phyloP scores from a whole-genome alignment of 73 alveolate genomes.

The Tetrahymena thermophila region DNA sequence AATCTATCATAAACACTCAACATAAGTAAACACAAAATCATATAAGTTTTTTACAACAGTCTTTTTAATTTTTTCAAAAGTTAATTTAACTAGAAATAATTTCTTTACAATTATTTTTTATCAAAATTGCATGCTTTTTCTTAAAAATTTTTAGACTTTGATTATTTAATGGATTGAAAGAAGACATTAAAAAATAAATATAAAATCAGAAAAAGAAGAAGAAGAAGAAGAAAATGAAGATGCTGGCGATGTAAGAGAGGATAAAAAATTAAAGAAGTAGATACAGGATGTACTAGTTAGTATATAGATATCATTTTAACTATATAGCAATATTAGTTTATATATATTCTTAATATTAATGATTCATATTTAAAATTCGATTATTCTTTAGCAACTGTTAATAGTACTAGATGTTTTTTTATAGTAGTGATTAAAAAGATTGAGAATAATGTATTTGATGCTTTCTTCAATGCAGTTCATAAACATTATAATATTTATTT shows the following conservation, averaged over 20 bases:
- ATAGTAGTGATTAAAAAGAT: neutral
- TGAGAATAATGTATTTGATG: neutral
- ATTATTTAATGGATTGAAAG: too few relatives aligned
- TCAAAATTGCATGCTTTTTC: too few relatives aligned
- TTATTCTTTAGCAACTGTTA: neutral
- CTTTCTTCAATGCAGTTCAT: neutral
- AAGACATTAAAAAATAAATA: too few relatives aligned
- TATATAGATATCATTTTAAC: neutral
- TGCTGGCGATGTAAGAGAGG: neutral
- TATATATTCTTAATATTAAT: neutral
- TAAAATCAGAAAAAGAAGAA: too few relatives aligned
- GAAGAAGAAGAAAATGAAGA: too few relatives aligned
- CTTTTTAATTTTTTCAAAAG: too few relatives aligned
- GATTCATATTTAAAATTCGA: neutral
- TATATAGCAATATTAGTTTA: neutral
- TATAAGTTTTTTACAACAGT: too few relatives aligned
- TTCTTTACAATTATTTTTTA: too few relatives aligned
- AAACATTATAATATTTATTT: neutral
- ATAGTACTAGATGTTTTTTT: neutral
- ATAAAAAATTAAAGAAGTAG: neutral
- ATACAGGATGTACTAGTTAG: neutral
- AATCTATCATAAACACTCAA: too few relatives aligned
- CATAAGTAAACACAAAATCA: too few relatives aligned
- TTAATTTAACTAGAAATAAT: too few relatives aligned
- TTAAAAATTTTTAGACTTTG: too few relatives aligned